phyloP scores from a whole-genome alignment of 78 protist species.

The Acrasis kona region DNA sequence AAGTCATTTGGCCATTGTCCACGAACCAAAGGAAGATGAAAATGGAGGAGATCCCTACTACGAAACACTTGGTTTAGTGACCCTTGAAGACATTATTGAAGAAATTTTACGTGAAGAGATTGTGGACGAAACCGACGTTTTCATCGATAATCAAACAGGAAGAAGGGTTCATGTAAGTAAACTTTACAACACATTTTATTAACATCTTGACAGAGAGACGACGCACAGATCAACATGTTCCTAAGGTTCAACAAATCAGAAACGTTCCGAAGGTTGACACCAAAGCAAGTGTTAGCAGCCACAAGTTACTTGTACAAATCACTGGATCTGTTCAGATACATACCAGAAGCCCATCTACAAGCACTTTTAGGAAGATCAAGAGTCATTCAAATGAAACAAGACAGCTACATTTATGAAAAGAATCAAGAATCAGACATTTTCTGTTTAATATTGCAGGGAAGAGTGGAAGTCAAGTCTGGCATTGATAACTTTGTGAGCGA shows the following conservation, averaged over 20 bases:
- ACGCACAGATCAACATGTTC: neutral
- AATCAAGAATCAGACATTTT: neutral
- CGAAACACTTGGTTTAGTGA: constrained; percentile 68
- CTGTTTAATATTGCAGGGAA: neutral
- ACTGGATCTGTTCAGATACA: neutral
- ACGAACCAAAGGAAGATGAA: constrained; percentile 2
- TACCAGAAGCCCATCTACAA: neutral
- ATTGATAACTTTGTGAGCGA: neutral
- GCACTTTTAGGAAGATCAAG: neutral
- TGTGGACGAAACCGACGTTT: constrained; percentile 68
- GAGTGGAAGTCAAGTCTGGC: neutral
- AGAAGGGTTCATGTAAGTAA: too few species aligned
- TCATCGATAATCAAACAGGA: constrained; percentile 8
- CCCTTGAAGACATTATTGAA: constrained; percentile 55
- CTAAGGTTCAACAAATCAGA: neutral
- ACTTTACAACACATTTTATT: too few species aligned
- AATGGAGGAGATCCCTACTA: constrained; percentile 75
- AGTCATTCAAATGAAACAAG: neutral
- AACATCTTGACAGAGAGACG: too few species aligned
- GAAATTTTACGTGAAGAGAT: constrained; percentile 75
- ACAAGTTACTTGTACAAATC: neutral
- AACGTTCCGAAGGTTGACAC: neutral
- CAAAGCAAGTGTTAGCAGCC: neutral
- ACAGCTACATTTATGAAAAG: neutral
- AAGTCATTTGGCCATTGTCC: constrained; percentile 64